phyloP scores from a whole-genome alignment of 208 protist genomes.

The Trypanosoma cruzi region DNA sequence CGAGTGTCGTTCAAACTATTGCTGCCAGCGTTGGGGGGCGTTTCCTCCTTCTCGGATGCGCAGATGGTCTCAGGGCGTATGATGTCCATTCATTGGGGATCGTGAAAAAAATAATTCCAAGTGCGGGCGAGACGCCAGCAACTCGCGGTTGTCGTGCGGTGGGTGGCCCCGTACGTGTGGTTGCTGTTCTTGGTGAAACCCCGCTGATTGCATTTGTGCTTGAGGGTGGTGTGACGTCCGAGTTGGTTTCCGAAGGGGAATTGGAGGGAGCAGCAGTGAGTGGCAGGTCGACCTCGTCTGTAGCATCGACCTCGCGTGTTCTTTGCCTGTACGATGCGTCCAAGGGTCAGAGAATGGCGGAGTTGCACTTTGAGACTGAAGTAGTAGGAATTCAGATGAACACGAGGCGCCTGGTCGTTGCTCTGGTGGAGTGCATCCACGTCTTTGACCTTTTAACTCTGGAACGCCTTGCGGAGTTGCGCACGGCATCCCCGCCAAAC shows the following conservation, averaged over 20 bases:
- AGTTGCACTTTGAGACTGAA: constrained; percentile 63
- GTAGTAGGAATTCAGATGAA: constrained; percentile 52
- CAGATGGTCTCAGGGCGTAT: constrained; percentile 22
- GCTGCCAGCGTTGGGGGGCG: constrained; percentile 16
- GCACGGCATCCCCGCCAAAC: constrained; percentile 50
- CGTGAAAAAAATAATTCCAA: constrained; percentile 19
- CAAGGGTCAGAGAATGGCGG: constrained; percentile 36
- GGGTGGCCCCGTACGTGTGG: constrained; percentile 38
- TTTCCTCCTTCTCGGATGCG: constrained; percentile 27
- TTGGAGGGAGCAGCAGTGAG: not conserved
- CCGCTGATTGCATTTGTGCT: constrained; percentile 61
- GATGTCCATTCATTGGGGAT: not conserved
- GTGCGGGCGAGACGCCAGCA: constrained; percentile 1
- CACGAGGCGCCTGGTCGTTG: constrained; percentile 41
- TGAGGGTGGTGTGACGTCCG: constrained; percentile 3
- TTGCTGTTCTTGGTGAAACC: constrained; percentile 53
- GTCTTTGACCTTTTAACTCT: constrained; percentile 66
- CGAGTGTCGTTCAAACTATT: constrained; percentile 18
- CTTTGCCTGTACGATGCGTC: constrained; percentile 53
- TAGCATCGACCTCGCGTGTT: constrained; percentile 24
- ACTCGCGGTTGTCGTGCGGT: constrained; percentile 13
- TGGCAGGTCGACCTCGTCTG: constrained; percentile 1
- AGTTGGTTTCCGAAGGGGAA: not conserved
- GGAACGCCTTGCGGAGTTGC: constrained; percentile 52
- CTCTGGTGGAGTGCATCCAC: constrained; percentile 51